Evolutionary conservation across 2,329 filamentous ascomycete species (phyloP), one percentile per base, ranked within the genome.

Genomic region (Aspergillus awamori): DNA sequence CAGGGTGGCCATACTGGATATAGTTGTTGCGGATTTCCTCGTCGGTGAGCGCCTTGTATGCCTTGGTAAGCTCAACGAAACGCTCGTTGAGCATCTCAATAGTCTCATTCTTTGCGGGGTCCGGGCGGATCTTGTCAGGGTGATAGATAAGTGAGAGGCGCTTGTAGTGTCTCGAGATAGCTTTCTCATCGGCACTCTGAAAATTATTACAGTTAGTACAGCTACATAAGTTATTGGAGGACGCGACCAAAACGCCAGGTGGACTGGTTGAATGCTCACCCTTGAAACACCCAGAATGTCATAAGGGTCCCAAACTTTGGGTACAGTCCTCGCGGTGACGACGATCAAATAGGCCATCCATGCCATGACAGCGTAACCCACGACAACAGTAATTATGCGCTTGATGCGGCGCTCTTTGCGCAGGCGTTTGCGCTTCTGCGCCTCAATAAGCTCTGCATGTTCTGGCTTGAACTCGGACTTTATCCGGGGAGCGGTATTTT

Each of bases 11-110:
- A 72, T 90, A 99, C 77, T 96, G 91, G 57, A 97, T 88, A 78
- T 91, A 99, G 82, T 99, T 99, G 80, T 96, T 96, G 73, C 95
- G 91, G 63, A 98, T 86, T 45, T 98, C 95, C 79, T 99, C 96
- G 74, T 99, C 95, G 4, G 96, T 99, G 53, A 99, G 86, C 3
- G 95, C 90, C 80, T 99, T 97, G 85, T 97, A 99, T 6, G 95
- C 95, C 82, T 99, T 99, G 69, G 92, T 95, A 70, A 98, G 86
- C 73, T 98, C 93, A 59, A 98, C 93, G 81, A 95, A 99, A 76
- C 89, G 85, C 62, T 93, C 85, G 78, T 95, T 99, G 70, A 98
- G 85, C 17, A 82, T 84, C 69, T 98, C 93, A 58, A 88, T 70
- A 1, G 95, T 99, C 78, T 97, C 87, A 79, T 99, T 99, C 81